Percentiles rank a stretch among this genome's conserved stretches.
These are phyloP conservation scores for Spirogloea muscicola DNA, from an alignment of 139 green algal genomes.

Conservation along the genomic window DNA sequence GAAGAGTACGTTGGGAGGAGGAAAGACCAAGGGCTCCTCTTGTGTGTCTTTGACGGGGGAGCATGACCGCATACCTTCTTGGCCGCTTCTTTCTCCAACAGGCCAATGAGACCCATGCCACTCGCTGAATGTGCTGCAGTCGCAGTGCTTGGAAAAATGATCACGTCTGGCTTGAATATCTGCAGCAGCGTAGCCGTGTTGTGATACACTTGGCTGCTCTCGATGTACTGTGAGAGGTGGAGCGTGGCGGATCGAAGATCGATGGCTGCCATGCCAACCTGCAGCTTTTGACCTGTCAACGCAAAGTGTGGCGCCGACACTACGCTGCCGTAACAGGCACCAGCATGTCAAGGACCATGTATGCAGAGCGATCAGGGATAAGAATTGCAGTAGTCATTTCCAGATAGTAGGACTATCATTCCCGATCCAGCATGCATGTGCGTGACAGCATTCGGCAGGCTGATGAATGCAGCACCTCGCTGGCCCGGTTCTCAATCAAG, in stretches of 20 bases:
- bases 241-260: constrained; percentile 39
- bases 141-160: constrained; percentile 24
- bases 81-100: constrained; percentile 18
- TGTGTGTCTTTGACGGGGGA: constrained; percentile 6
- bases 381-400: neutral
- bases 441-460: neutral
- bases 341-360: neutral
- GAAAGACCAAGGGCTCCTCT: neutral
- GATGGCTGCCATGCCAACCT: constrained; percentile 38
- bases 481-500: constrained; percentile 39
- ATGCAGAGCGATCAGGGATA: neutral
- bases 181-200: constrained; percentile 33
- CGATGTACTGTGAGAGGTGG: constrained; percentile 34
- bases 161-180: constrained; percentile 21
- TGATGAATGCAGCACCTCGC: constrained; percentile 12
- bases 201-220: constrained; percentile 41
- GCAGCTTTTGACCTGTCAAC: no score
- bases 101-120: no score
- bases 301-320: no score
- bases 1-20: neutral
- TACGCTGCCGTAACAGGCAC: no score
- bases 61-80: neutral
- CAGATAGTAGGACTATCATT: no score
- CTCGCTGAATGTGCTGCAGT: neutral
- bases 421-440: neutral